phyloP scores from a whole-genome alignment of 768 basidiomycete genomes.

The Calocera viscosa region DNA sequence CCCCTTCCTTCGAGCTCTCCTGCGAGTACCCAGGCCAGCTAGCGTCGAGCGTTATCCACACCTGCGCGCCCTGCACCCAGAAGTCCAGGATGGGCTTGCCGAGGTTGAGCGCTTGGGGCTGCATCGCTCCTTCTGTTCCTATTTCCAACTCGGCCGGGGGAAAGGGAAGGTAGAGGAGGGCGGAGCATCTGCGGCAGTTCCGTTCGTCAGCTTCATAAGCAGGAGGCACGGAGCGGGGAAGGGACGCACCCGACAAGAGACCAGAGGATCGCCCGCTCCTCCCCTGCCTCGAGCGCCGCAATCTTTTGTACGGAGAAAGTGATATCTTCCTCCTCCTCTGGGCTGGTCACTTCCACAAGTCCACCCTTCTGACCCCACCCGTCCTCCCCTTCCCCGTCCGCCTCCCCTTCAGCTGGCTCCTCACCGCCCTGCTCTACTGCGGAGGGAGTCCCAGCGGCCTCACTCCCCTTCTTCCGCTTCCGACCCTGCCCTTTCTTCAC shows the following conservation, averaged over 20 bases:
- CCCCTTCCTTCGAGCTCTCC: constrained; percentile 17
- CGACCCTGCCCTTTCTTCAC: constrained; percentile 23
- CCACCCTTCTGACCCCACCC: constrained; percentile 16
- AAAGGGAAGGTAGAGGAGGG: constrained; percentile 44
- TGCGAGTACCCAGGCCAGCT: constrained; percentile 26
- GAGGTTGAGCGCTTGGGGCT: constrained; percentile 38
- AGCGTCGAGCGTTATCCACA: constrained; percentile 43
- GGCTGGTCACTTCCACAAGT: constrained; percentile 9
- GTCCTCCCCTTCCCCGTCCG: constrained; percentile 17
- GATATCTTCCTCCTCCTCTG: neutral
- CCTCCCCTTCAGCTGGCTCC: constrained; percentile 15
- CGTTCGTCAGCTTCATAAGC: neutral
- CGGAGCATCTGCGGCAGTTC: constrained; percentile 51
- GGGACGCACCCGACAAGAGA: constrained; percentile 55
- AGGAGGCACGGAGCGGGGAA: neutral
- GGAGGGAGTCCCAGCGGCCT: constrained; percentile 12
- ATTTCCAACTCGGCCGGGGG: constrained; percentile 22
- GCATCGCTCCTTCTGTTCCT: constrained; percentile 17
- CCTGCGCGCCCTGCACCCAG: constrained; percentile 27
- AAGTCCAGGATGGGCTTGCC: constrained; percentile 51
- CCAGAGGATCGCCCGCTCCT: constrained; percentile 42
- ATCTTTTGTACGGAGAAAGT: constrained; percentile 51
- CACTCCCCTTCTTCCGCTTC: constrained; percentile 16
- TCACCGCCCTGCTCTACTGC: constrained; percentile 13
- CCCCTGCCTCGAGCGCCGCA: constrained; percentile 32